Percentiles rank a stretch among this genome's conserved stretches.
phyloP scores from a whole-genome alignment of 306 rosid genomes.

The Castanea crenata region DNA sequence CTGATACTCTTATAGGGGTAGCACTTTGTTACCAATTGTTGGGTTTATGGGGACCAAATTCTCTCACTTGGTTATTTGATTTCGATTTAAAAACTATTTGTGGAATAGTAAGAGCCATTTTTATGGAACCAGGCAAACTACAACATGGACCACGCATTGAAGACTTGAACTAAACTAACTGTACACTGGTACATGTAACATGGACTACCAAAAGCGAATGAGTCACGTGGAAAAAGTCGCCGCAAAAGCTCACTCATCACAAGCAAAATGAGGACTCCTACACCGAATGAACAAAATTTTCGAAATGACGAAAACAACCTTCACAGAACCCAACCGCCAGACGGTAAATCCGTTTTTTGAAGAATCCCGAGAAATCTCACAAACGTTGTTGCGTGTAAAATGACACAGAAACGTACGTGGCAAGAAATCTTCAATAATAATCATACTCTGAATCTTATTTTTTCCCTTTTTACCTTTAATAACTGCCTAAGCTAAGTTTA shows the following conservation, averaged over 20 bases:
- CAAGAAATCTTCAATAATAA: constrained; percentile 40
- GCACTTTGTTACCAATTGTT: too few relatives aligned
- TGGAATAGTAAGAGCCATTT: too few relatives aligned
- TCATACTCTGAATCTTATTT: not conserved
- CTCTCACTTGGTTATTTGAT: too few relatives aligned
- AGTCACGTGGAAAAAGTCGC: not conserved
- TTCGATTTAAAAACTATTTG: too few relatives aligned
- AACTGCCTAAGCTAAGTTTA: constrained; percentile 20
- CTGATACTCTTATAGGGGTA: too few relatives aligned
- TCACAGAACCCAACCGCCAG: constrained; percentile 27
- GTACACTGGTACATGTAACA: not conserved
- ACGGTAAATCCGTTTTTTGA: constrained; percentile 31
- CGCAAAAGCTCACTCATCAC: not conserved
- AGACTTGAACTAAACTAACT: too few relatives aligned
- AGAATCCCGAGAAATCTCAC: constrained; percentile 27
- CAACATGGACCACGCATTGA: too few relatives aligned
- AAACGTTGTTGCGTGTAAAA: constrained; percentile 31
- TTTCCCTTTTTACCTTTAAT: constrained; percentile 3
- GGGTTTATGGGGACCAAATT: too few relatives aligned
- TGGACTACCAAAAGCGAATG: not conserved
- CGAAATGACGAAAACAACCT: constrained; percentile 26
- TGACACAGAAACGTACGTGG: constrained; percentile 45
- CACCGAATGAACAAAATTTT: not conserved
- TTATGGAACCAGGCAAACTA: too few relatives aligned
- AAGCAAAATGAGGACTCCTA: not conserved